phyloP scores from a whole-genome alignment of 2,329 filamentous ascomycete genomes.

The Colletotrichum gigasporum region DNA sequence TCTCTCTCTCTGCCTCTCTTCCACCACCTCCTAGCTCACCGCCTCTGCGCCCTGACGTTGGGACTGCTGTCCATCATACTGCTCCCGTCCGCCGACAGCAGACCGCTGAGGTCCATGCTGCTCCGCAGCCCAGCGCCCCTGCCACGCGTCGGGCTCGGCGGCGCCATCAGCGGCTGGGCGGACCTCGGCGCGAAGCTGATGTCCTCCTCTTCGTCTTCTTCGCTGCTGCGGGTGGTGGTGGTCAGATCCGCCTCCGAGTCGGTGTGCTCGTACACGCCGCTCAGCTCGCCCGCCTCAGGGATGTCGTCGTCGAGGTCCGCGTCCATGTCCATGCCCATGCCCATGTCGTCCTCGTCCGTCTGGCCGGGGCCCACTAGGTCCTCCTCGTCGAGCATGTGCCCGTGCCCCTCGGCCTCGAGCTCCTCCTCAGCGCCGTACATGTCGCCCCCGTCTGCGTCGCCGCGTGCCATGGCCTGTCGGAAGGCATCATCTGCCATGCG shows the following conservation, averaged over 20 bases:
- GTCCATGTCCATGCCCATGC: constrained; percentile 65
- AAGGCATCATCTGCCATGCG: constrained; percentile 70
- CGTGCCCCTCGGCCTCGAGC: constrained; percentile 63
- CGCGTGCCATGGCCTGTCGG: constrained; percentile 64
- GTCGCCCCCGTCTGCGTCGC: constrained; percentile 56
- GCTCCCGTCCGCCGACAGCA: constrained; percentile 66
- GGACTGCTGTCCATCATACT: constrained; percentile 66
- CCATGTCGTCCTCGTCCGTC: constrained; percentile 39
- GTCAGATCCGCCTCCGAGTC: constrained; percentile 75
- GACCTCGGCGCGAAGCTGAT: constrained; percentile 53
- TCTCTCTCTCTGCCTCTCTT: background rate
- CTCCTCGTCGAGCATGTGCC: constrained; percentile 71
- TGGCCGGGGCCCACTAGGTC: constrained; percentile 54
- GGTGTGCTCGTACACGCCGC: constrained; percentile 78
- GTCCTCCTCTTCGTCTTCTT: constrained; percentile 36
- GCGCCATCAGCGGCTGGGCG: constrained; percentile 41
- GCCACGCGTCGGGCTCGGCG: constrained; percentile 49
- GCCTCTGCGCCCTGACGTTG: constrained; percentile 49
- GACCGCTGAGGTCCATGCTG: constrained; percentile 66
- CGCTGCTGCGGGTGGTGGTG: constrained; percentile 43
- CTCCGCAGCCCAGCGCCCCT: constrained; percentile 40
- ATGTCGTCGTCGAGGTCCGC: constrained; percentile 78
- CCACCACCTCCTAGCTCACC: constrained; percentile 32
- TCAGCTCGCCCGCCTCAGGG: constrained; percentile 65
- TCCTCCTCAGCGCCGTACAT: constrained; percentile 65